Evolutionary conservation across 257 asterid genomes (phyloP).

Genomic region (Capsicum rhomboideum): DNA sequence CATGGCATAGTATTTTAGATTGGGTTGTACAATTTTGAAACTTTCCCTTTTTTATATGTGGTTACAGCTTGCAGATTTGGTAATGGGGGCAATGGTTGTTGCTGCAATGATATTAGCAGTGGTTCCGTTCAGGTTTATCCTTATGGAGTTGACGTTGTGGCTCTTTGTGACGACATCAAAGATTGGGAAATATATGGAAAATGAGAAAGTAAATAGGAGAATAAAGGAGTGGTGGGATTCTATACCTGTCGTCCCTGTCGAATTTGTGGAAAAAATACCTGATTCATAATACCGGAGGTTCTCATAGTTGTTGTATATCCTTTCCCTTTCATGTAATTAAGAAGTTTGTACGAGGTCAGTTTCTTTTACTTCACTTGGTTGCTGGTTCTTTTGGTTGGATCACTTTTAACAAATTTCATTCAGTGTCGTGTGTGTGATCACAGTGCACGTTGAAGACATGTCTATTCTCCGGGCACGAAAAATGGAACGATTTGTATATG

Average conservation of each 20-base stretch:
- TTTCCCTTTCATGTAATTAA: background rate
- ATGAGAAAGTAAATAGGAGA: slow-evolving; percentile 56
- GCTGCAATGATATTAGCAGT: slow-evolving; percentile 36
- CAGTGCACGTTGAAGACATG: no score
- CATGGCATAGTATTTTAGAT: no score
- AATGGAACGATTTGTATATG: no score
- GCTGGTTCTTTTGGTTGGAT: background rate
- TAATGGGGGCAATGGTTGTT: slow-evolving; percentile 32
- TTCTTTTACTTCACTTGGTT: background rate
- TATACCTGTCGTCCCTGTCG: slow-evolving; percentile 63
- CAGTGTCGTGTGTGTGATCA: no score
- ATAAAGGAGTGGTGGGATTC: slow-evolving; percentile 94
- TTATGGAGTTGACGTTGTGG: slow-evolving; percentile 29
- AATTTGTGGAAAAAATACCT: slow-evolving; percentile 18
- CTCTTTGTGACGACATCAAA: slow-evolving; percentile 33
- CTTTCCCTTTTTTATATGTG: background rate
- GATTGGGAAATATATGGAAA: slow-evolving; percentile 34
- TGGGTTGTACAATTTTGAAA: no score
- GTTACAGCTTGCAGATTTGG: slow-evolving; percentile 61
- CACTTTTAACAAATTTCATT: background rate
- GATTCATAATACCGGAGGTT: background rate
- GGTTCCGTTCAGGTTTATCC: slow-evolving; percentile 54
- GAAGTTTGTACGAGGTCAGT: background rate
- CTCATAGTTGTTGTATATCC: background rate
- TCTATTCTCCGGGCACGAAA: no score